Conservation (phyloP, 768 basidiomycete genomes). For the Leccinum imitatum region DNA sequence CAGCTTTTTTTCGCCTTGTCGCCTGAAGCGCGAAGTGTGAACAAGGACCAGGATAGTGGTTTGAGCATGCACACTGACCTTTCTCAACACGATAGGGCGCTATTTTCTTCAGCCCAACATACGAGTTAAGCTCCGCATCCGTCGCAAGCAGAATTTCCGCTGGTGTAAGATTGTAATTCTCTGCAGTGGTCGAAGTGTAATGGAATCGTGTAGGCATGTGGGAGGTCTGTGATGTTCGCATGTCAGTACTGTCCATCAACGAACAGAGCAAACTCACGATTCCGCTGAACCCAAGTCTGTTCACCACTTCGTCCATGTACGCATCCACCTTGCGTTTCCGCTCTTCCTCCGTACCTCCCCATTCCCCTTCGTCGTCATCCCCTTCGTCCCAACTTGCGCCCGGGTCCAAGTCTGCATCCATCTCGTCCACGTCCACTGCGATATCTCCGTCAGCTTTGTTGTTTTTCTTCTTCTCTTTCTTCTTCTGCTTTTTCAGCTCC, state of each 20-base stretch:
- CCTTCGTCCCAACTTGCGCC: constrained; percentile 33
- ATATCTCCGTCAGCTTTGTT: constrained; percentile 40
- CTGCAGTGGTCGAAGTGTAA: constrained; percentile 68
- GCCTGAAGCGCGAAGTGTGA: constrained; percentile 8
- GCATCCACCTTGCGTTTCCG: constrained; percentile 78
- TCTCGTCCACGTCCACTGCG: constrained; percentile 48
- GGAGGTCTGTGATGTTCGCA: constrained; percentile 59
- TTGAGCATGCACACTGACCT: constrained; percentile 19
- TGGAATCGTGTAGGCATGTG: constrained; percentile 92
- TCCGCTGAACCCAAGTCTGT: constrained; percentile 87
- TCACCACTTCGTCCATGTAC: constrained; percentile 91
- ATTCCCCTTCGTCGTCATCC: constrained; percentile 56
- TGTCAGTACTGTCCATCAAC: neutral
- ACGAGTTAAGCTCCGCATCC: constrained; percentile 90
- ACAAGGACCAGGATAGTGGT: neutral
- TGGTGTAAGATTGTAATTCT: constrained; percentile 70
- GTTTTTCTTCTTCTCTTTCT: constrained; percentile 48
- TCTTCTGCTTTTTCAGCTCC: constrained; percentile 38
- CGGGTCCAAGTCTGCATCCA: constrained; percentile 61
- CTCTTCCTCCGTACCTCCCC: constrained; percentile 91
- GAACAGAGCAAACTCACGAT: constrained; percentile 54
- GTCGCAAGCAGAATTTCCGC: constrained; percentile 89
- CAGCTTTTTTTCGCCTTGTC: constrained; percentile 40
- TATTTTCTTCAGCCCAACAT: constrained; percentile 84
- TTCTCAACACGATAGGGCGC: constrained; percentile 81